phyloP scores from a whole-genome alignment of 768 basidiomycete species.

The Mycena chlorophos region DNA sequence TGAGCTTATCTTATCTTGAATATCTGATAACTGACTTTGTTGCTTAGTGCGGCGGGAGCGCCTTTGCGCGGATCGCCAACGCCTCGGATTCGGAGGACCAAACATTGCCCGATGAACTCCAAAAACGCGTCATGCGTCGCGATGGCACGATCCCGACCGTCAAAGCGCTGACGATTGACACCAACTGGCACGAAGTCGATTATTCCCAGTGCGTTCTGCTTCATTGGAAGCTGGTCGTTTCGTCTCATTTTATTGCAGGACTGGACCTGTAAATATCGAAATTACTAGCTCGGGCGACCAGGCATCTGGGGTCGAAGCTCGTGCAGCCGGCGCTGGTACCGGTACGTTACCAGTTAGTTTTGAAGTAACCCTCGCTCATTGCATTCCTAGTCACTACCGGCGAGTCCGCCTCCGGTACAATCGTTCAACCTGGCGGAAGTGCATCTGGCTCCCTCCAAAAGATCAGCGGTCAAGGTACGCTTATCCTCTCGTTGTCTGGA shows the following conservation, averaged over 20 bases:
- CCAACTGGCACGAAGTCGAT: slow-evolving; percentile 26
- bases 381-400: not conserved
- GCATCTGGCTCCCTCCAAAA: not conserved
- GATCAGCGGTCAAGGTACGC: not conserved
- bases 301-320: not conserved
- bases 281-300: not conserved
- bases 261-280: not conserved
- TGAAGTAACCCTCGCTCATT: too few species aligned
- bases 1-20: slow-evolving; percentile 8
- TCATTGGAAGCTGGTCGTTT: not conserved
- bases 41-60: slow-evolving; percentile 20
- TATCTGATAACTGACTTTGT: not conserved
- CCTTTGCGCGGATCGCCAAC: slow-evolving; percentile 32
- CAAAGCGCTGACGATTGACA: slow-evolving; percentile 31
- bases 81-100: slow-evolving; percentile 33
- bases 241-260: not conserved
- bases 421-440: not conserved
- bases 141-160: slow-evolving; percentile 22
- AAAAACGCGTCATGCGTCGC: slow-evolving; percentile 21
- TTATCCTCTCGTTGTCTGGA: not conserved
- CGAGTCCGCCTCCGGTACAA: not conserved
- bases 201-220: slow-evolving; percentile 9
- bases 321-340: too few species aligned
- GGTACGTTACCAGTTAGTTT: too few species aligned
- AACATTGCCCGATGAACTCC: slow-evolving; percentile 23